Evolutionary conservation across 495 filamentous ascomycete species (phyloP).

Genomic region (Talaromyces thailandensis): DNA sequence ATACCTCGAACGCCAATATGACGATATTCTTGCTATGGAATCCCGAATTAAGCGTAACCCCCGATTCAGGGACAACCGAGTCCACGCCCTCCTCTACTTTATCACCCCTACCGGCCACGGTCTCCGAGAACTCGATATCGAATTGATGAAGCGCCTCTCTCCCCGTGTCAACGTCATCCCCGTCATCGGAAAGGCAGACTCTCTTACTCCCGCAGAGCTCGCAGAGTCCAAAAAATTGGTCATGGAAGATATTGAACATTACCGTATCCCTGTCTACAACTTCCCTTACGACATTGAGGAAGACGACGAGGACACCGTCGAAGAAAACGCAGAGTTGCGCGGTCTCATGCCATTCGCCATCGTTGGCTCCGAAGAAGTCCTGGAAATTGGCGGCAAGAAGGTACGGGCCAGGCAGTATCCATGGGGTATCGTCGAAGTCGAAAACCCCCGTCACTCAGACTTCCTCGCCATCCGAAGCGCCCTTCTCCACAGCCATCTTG

Average conservation of each 20-base stretch:
- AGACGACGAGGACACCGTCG: slow-evolving; percentile 97
- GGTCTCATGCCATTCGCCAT: slow-evolving; percentile 98
- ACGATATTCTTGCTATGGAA: slow-evolving; percentile 97
- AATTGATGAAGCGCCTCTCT: slow-evolving; percentile 97
- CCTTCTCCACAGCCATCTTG: slow-evolving; percentile 91
- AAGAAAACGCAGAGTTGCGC: slow-evolving; percentile 95
- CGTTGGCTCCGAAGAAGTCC: slow-evolving; percentile 89
- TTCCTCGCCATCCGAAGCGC: slow-evolving; percentile 96
- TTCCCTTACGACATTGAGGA: slow-evolving; percentile 99
- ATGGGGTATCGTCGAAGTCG: slow-evolving; percentile 97
- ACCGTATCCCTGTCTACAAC: slow-evolving; percentile 99
- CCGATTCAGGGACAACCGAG: slow-evolving; percentile 96
- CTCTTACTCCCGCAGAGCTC: slow-evolving; percentile 89
- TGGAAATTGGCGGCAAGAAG: slow-evolving; percentile 87
- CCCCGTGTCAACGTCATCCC: slow-evolving; percentile 98
- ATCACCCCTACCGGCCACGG: slow-evolving; percentile 98
- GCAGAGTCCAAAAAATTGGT: slow-evolving; percentile 99
- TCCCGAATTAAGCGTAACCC: slow-evolving; percentile 99
- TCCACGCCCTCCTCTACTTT: slow-evolving; percentile 97
- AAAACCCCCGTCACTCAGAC: slow-evolving; percentile 97
- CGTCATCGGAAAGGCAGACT: slow-evolving; percentile 96
- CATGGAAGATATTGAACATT: slow-evolving; percentile 99
- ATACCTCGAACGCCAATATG: slow-evolving; percentile 97
- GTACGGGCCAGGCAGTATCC: slow-evolving; percentile 95
- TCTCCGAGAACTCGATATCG: slow-evolving; percentile 96